Percentiles rank a stretch among this genome's conserved stretches.
These are phyloP conservation scores for Kuraishia capsulata DNA, from an alignment of 805 yeast genomes.

Conservation along the genomic window DNA sequence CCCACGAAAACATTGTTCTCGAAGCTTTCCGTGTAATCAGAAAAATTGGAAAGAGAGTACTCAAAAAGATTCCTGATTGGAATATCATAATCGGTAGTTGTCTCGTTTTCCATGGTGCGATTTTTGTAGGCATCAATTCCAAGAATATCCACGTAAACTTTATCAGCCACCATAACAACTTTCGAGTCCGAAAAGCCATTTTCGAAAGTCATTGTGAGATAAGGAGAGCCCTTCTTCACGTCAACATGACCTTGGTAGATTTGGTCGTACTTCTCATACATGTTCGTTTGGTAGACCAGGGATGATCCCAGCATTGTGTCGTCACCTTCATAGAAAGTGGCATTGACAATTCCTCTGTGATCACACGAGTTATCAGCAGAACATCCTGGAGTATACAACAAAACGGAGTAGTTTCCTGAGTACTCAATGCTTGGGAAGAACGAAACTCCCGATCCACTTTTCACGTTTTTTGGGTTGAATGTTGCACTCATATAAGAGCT, in stretches of 20 bases:
- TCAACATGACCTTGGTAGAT: slow-evolving; percentile 63
- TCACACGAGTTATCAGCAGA: slow-evolving; percentile 54
- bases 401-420: slow-evolving; percentile 67
- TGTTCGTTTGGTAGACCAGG: slow-evolving; percentile 71
- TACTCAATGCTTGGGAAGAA: slow-evolving; percentile 62
- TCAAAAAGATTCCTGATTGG: slow-evolving; percentile 75
- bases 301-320: slow-evolving; percentile 31
- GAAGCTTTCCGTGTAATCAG: slow-evolving; percentile 12
- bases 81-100: slow-evolving; percentile 4
- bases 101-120: slow-evolving; percentile 19
- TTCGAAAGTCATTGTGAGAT: slow-evolving; percentile 27
- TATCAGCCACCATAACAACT: slow-evolving; percentile 66
- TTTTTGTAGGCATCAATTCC: slow-evolving; percentile 31
- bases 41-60: slow-evolving; percentile 62
- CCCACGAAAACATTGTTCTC: slow-evolving; percentile 25
- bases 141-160: slow-evolving; percentile 40
- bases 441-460: slow-evolving; percentile 26
- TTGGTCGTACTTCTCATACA: slow-evolving; percentile 70
- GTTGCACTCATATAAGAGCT: slow-evolving; percentile 2
- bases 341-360: slow-evolving; percentile 70
- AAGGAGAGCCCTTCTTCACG: slow-evolving; percentile 29
- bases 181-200: slow-evolving; percentile 15
- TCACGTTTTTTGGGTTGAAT: no score
- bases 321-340: slow-evolving; percentile 46
- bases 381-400: slow-evolving; percentile 87